Conservation (phyloP, 306 rosid species). For the Begonia loranthoides region DNA sequence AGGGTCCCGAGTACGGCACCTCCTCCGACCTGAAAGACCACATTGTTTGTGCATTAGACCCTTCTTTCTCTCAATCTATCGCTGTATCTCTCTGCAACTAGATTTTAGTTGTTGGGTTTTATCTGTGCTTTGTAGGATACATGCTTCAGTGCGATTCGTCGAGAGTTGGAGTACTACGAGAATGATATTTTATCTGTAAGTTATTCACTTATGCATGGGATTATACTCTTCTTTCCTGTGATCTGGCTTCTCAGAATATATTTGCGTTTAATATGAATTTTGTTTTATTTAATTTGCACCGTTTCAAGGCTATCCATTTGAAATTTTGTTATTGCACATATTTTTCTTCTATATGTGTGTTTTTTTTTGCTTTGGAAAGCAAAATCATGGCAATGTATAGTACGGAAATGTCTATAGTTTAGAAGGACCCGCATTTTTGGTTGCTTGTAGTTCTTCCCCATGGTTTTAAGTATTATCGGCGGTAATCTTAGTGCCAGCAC, state of each 20-base stretch:
- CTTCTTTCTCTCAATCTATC: not conserved
- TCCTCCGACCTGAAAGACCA: conserved; percentile 83
- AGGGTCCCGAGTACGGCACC: conserved; percentile 62
- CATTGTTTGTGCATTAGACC: conserved; percentile 35
- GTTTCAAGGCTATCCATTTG: not conserved
- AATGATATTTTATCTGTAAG: conserved; percentile 45
- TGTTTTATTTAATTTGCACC: too few relatives aligned
- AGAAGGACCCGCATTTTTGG: not conserved
- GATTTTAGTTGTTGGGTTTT: conserved; percentile 1
- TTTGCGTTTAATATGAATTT: not conserved
- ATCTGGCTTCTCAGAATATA: not conserved
- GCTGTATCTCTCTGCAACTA: not conserved
- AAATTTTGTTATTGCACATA: not conserved
- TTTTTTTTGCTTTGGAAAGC: not conserved
- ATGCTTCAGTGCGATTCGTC: conserved; percentile 64
- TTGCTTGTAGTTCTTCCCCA: not conserved
- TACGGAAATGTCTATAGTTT: not conserved
- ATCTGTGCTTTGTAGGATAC: conserved; percentile 47
- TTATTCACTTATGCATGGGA: not conserved
- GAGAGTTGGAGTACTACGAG: conserved; percentile 68
- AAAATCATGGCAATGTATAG: not conserved
- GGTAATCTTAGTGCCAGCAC: too few relatives aligned
- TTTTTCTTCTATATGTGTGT: too few relatives aligned
- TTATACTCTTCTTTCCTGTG: conserved; percentile 2
- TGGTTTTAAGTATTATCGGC: not conserved